Evolutionary conservation across 139 green algal species (phyloP).

Genomic region (Micromonas commoda): DNA sequence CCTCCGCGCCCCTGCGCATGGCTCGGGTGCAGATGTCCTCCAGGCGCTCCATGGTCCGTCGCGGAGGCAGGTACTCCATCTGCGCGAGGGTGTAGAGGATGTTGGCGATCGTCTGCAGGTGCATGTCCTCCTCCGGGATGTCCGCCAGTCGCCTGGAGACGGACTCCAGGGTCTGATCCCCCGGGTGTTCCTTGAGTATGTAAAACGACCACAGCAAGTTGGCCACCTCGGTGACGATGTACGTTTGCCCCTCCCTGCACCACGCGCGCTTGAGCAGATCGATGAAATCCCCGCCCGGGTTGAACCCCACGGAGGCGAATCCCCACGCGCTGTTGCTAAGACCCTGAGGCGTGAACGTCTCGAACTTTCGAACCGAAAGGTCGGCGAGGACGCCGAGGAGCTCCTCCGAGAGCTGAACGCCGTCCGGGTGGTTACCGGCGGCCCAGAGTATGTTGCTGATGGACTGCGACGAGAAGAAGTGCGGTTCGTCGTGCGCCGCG

Average conservation of each 20-base stretch:
- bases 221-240: not conserved
- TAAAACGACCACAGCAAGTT: constrained; percentile 28
- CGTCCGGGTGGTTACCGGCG: not conserved
- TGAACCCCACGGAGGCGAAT: not conserved
- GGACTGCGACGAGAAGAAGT: constrained; percentile 20
- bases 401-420: not conserved
- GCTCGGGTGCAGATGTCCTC: not conserved
- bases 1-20: not conserved
- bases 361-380: not conserved
- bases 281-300: not conserved
- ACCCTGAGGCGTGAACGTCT: constrained; percentile 10
- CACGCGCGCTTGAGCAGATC: not conserved
- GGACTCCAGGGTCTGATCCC: not conserved
- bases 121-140: not conserved
- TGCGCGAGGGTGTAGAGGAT: constrained; percentile 2
- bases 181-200: not conserved
- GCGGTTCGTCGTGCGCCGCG: not conserved
- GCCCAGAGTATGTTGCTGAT: constrained; percentile 40
- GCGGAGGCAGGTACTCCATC: not conserved
- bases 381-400: not conserved
- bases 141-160: not conserved
- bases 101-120: constrained; percentile 20
- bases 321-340: constrained; percentile 28
- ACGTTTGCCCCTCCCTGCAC: not conserved
- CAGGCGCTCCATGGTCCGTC: not conserved